Evolutionary conservation across 805 yeast genomes (phyloP).

Genomic region (Wickerhamomyces tratensis): DNA sequence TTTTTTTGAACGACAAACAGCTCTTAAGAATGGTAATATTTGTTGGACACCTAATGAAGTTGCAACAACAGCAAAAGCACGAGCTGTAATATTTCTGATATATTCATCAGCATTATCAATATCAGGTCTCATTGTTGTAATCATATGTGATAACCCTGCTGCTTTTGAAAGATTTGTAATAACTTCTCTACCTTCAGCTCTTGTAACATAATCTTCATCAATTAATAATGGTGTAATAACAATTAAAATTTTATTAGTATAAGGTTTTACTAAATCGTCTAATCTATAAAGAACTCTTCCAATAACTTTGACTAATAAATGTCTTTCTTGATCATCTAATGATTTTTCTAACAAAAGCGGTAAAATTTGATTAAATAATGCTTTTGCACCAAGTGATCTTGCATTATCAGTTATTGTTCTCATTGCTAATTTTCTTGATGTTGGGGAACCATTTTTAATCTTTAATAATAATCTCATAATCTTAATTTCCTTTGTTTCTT

Average conservation of each 20-base stretch:
- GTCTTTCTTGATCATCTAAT: slow-evolving; percentile 76
- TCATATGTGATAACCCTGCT: slow-evolving; percentile 73
- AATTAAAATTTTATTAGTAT: slow-evolving; percentile 57
- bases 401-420: slow-evolving; percentile 59
- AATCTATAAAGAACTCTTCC: slow-evolving; percentile 60
- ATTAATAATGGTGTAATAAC: slow-evolving; percentile 73
- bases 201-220: slow-evolving; percentile 68
- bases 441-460: slow-evolving; percentile 66
- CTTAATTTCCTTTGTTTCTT: slow-evolving; percentile 48
- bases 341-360: slow-evolving; percentile 67
- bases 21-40: slow-evolving; percentile 70
- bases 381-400: slow-evolving; percentile 54
- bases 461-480: slow-evolving; percentile 56
- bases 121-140: slow-evolving; percentile 73
- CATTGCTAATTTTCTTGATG: slow-evolving; percentile 58
- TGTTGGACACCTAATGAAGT: slow-evolving; percentile 65
- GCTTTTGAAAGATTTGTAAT: slow-evolving; percentile 67
- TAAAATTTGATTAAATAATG: slow-evolving; percentile 59
- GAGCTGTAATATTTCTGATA: slow-evolving; percentile 64
- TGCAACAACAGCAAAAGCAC: slow-evolving; percentile 79
- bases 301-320: slow-evolving; percentile 65
- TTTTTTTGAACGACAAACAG: slow-evolving; percentile 68
- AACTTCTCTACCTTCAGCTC: slow-evolving; percentile 73
- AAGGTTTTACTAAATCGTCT: slow-evolving; percentile 60
- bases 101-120: slow-evolving; percentile 77